A percentile compares a stretch with the other conserved stretches of the same genome.
phyloP scores from a whole-genome alignment of 148 eudicot genomes.

The Rhododendron vialii region DNA sequence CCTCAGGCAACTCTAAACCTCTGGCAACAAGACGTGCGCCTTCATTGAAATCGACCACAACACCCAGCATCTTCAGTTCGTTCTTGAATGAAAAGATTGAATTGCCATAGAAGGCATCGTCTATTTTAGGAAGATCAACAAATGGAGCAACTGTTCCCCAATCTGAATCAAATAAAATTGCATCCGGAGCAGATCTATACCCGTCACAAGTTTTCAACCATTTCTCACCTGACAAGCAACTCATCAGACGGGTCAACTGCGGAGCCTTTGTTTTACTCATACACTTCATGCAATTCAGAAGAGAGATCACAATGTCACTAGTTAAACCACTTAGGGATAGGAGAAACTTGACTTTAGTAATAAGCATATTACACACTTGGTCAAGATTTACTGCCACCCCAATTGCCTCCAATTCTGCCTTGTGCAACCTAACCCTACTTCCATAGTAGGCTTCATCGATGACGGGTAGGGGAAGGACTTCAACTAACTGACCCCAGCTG shows the following conservation, averaged over 20 bases:
- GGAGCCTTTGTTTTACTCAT: conserved; percentile 8
- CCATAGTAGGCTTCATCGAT: no score
- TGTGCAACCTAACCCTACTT: no score
- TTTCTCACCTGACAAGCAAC: conserved; percentile 1
- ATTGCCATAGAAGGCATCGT: conserved; percentile 8
- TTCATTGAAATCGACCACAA: conserved; percentile 10
- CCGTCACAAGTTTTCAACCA: not conserved
- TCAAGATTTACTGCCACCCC: no score
- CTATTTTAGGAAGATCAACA: conserved; percentile 17
- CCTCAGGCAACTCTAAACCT: not conserved
- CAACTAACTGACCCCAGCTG: no score
- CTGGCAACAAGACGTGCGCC: conserved; percentile 13
- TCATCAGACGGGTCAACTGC: not conserved
- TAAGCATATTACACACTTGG: no score
- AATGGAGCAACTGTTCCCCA: conserved; percentile 10
- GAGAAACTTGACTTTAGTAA: no score
- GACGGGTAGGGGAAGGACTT: no score
- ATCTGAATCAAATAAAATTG: not conserved
- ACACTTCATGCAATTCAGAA: no score
- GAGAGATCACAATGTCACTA: no score
- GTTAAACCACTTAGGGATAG: no score
- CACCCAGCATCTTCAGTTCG: conserved; percentile 19
- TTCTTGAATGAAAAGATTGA: conserved; percentile 10
- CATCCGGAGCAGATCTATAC: not conserved
- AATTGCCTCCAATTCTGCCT: no score